These are phyloP conservation scores for Kazachstania kunashirensis DNA, from an alignment of 805 yeast species.

Conservation along the genomic window DNA sequence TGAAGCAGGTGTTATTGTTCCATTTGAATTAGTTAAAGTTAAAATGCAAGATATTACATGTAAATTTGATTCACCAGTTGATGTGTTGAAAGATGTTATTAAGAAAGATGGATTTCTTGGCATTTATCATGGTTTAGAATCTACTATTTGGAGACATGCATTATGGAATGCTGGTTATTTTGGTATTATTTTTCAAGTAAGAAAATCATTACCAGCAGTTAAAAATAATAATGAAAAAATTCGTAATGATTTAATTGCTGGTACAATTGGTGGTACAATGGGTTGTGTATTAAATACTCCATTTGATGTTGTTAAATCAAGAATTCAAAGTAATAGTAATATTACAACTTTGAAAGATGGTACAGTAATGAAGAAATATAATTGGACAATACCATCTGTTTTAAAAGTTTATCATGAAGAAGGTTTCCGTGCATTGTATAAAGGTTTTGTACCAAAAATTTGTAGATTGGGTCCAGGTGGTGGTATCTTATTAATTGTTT, in stretches of 20 bases:
- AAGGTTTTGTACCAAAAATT: conserved; percentile 95
- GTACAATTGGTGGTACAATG: conserved; percentile 92
- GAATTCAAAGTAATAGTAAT: conserved; percentile 58
- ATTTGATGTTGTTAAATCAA: conserved; percentile 92
- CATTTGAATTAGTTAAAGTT: conserved; percentile 92
- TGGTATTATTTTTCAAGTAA: conserved; percentile 85
- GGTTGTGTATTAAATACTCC: conserved; percentile 97
- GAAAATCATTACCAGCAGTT: conserved; percentile 70
- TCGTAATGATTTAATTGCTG: conserved; percentile 78
- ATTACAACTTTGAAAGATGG: conserved; percentile 30
- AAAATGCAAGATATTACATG: conserved; percentile 88
- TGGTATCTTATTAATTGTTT: conserved; percentile 94
- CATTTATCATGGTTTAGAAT: conserved; percentile 89
- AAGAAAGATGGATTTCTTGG: conserved; percentile 71
- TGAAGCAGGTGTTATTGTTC: conserved; percentile 94
- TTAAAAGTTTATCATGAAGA: conserved; percentile 69
- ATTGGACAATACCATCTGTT: conserved; percentile 84
- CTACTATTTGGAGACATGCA: conserved; percentile 94
- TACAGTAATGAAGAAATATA: conserved; percentile 78
- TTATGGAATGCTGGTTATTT: conserved; percentile 98
- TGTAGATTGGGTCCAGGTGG: conserved; percentile 98
- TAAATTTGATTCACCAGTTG: conserved; percentile 58
- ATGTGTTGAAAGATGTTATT: conserved; percentile 66
- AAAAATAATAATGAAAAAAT: conserved; percentile 64
- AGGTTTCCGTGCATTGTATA: conserved; percentile 84